Evolutionary conservation across 768 basidiomycete genomes (phyloP).

Genomic region (Cubamyces sp.): DNA sequence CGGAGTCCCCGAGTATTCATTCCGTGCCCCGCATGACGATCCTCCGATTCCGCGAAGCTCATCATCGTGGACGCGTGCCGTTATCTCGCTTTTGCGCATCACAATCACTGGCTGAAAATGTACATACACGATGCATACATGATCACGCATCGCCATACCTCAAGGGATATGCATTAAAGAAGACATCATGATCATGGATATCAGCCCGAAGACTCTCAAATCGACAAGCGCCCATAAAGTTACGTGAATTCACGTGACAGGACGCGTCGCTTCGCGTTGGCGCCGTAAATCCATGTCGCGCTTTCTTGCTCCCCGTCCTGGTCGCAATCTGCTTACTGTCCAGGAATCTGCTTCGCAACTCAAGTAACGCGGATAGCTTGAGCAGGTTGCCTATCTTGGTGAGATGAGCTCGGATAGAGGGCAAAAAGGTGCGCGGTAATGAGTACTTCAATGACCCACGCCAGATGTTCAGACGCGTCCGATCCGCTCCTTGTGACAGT

Average conservation of each 20-base stretch:
- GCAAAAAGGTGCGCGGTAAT: neutral
- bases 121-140: no score
- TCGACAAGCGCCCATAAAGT: neutral
- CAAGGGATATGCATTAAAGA: neutral
- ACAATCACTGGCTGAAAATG: no score
- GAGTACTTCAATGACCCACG: neutral
- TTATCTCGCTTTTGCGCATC: neutral
- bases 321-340: neutral
- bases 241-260: neutral
- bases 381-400: neutral
- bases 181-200: neutral
- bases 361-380: no score
- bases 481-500: neutral
- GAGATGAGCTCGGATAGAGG: slow-evolving; percentile 12
- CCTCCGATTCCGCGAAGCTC: slow-evolving; percentile 13
- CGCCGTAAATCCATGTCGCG: neutral
- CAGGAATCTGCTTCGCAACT: neutral
- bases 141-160: neutral
- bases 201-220: neutral
- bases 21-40: neutral
- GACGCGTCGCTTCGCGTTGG: slow-evolving; percentile 5
- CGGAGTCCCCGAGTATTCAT: neutral
- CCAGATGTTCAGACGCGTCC: neutral
- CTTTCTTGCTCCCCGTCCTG: neutral
- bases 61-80: neutral